A percentile compares a stretch with the other conserved stretches of the same genome.
Evolutionary conservation across 2,329 filamentous ascomycete species (phyloP).

Genomic region (Ophiostoma australiae): DNA sequence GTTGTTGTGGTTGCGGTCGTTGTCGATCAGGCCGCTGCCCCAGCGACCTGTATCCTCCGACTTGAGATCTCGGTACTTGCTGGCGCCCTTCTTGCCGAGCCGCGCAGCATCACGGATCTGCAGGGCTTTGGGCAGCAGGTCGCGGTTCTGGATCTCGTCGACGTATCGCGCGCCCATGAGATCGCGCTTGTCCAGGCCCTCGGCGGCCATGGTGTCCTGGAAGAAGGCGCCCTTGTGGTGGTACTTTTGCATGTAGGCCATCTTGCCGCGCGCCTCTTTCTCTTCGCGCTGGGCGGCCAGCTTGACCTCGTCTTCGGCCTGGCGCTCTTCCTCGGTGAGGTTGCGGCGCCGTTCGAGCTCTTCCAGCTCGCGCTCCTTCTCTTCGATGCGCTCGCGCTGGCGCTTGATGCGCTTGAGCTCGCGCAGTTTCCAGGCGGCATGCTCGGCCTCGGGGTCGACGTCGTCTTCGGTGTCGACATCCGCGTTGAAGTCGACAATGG

Average conservation of each 20-base stretch:
- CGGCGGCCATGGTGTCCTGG: slow-evolving; percentile 70
- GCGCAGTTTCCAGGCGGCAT: slow-evolving; percentile 87
- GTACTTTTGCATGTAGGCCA: slow-evolving; percentile 91
- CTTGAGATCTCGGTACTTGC: slow-evolving; percentile 82
- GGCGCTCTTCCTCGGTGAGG: slow-evolving; percentile 78
- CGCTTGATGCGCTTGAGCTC: slow-evolving; percentile 86
- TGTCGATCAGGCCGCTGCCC: slow-evolving; percentile 55
- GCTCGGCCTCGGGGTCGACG: slow-evolving; percentile 79
- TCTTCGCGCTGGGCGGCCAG: slow-evolving; percentile 75
- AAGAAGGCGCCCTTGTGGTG: slow-evolving; percentile 97
- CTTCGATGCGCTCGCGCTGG: slow-evolving; percentile 78
- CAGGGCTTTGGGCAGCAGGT: slow-evolving; percentile 82
- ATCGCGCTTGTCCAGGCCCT: slow-evolving; percentile 73
- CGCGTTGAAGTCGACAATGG: slow-evolving; percentile 45
- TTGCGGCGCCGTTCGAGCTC: slow-evolving; percentile 85
- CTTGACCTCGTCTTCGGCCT: slow-evolving; percentile 75
- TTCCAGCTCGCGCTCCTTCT: slow-evolving; percentile 75
- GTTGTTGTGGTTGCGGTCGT: slow-evolving; percentile 36
- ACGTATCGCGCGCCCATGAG: slow-evolving; percentile 78
- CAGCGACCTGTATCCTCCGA: slow-evolving; percentile 87
- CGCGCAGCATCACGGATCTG: slow-evolving; percentile 92
- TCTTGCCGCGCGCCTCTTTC: slow-evolving; percentile 70
- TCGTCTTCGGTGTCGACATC: slow-evolving; percentile 88
- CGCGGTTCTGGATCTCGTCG: slow-evolving; percentile 77
- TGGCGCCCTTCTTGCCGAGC: slow-evolving; percentile 84